Base-by-base conservation (phyloP, 371 early-diverging fungal species). In the Basidiobolus meristosporus region DNA sequence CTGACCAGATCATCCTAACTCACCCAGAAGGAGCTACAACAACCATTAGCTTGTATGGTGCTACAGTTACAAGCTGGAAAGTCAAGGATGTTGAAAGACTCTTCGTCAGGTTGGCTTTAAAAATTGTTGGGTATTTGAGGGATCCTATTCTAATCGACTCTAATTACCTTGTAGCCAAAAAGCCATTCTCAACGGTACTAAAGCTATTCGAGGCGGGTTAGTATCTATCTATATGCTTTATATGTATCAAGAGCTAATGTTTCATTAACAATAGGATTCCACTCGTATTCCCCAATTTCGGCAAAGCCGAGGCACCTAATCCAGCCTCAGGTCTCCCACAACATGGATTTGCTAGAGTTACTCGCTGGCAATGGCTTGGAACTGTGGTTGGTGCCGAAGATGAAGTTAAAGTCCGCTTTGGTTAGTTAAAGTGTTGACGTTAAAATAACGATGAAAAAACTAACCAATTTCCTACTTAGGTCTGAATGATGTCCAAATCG, bases 331-430 rank as follows among this genome's bases (percentile, higher is more conserved):
- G n/a, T 18, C 41, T 41, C 19, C 47, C 36, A 33, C 70, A 70
- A 43, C 70, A 70, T 64, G 96, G 93, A 1, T 89, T 91, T 56
- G 91, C 91, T 7, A 66, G 90, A 44, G 74, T 67, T 30, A 60
- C 66, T 11, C 54, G 44, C 30, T 89, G 86, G 84, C 62, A 71
- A 45, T 69, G 65, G 30, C 40, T 65, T 31, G 70, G 64, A n/a
- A 66, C 53, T 22, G 55, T 50, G 26, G 51, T 58, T 21, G 68
- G 77, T 33, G 52, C 56, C 33, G 69, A 65, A 23, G 52, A 54
- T 18, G 69, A 72, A 41, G 64, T 70, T 11, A 46, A 62, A 12
- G 88, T 78, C 2, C 56, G 63, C 26, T 82, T 92, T 43, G 56
- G 71, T 67, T 63, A 46, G 50, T 30, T 36, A 14, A 16, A 32